These are phyloP conservation scores for Scorias spongiosa DNA, from an alignment of 2,329 filamentous ascomycete genomes.

Conservation along the genomic window DNA sequence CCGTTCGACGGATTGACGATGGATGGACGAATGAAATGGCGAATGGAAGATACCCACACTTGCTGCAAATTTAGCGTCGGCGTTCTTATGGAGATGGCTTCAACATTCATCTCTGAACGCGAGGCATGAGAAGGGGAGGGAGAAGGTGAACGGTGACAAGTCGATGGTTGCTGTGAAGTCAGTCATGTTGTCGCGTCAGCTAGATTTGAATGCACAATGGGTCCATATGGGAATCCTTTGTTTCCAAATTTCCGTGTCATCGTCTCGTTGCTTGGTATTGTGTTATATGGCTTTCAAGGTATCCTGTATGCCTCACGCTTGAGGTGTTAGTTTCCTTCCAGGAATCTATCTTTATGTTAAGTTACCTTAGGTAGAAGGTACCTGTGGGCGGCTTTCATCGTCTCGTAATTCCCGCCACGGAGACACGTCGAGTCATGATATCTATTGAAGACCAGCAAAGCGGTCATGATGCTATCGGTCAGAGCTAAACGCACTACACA, in stretches of 20 bases:
- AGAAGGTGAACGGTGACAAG: not conserved
- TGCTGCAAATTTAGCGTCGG: constrained; percentile 12
- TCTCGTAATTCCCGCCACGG: no score
- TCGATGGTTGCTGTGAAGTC: not conserved
- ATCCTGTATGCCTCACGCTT: not conserved
- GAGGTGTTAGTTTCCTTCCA: no score
- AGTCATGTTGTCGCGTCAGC: not conserved
- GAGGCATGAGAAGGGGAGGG: not conserved
- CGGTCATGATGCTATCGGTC: no score
- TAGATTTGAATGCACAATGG: not conserved
- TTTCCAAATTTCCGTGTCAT: not conserved
- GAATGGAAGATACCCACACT: not conserved
- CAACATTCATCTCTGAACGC: constrained; percentile 7
- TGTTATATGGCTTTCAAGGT: not conserved
- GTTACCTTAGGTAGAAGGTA: no score
- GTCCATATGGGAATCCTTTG: not conserved
- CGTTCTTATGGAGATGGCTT: constrained; percentile 12
- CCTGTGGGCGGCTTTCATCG: no score
- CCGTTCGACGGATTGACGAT: not conserved
- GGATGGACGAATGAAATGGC: not conserved
- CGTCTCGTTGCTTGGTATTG: no score
- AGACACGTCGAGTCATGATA: no score
- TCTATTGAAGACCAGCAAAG: no score
- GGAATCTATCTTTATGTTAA: no score
- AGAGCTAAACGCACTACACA: no score